Evolutionary conservation across 2,329 filamentous ascomycete species (phyloP).

Genomic region (Cercospora janseana): DNA sequence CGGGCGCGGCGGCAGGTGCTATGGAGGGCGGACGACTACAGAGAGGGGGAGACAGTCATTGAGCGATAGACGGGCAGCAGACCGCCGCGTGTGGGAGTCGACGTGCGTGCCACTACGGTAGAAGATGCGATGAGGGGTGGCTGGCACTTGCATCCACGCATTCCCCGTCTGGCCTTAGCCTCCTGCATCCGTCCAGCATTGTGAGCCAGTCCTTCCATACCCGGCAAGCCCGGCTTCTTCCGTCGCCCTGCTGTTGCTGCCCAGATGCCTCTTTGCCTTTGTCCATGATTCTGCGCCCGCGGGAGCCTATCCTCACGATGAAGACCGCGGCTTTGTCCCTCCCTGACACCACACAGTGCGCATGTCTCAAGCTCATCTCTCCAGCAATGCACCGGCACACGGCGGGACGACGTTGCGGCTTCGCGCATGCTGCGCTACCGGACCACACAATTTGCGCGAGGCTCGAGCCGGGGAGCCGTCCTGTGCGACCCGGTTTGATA

Average conservation of each 20-base stretch:
- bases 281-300: not conserved
- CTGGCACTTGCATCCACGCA: conserved; percentile 7
- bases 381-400: conserved; percentile 8
- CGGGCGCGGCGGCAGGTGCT: not conserved
- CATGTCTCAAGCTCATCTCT: no score
- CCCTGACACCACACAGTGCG: not conserved
- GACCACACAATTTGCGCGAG: conserved; percentile 2
- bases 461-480: conserved; percentile 15
- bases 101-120: conserved; percentile 2
- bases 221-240: conserved; percentile 1
- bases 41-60: conserved; percentile 1
- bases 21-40: conserved; percentile 6
- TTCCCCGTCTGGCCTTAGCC: not conserved
- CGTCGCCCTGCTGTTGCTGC: conserved; percentile 1
- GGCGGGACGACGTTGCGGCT: not conserved
- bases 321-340: not conserved
- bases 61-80: conserved; percentile 1
- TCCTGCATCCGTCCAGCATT: conserved; percentile 1
- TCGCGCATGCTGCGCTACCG: conserved; percentile 2
- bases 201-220: conserved; percentile 4
- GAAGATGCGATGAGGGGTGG: conserved; percentile 12
- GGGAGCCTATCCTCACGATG: not conserved
- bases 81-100: no score
- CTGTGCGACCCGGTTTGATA: conserved; percentile 11
- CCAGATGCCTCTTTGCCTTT: not conserved